Percentiles rank a stretch among this genome's conserved stretches.
Evolutionary conservation across 306 rosid genomes (phyloP).

Genomic region (Fragaria iinumae): DNA sequence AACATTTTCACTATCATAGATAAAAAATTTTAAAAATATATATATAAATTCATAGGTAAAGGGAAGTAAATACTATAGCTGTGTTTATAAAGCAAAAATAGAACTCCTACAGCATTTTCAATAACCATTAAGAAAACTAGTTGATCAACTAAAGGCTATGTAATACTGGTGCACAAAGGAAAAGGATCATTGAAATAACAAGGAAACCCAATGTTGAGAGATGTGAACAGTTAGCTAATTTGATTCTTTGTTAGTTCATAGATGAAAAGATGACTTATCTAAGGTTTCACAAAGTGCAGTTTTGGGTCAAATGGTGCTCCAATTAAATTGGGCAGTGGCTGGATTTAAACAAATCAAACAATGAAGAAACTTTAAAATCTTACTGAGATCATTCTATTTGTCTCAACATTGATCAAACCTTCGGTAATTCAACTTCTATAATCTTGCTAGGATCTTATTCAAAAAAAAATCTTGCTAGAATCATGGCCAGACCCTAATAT

Average conservation of each 20-base stretch:
- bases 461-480: too few relatives aligned
- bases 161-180: background rate
- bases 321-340: background rate
- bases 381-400: background rate
- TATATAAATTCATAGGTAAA: background rate
- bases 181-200: background rate
- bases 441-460: background rate
- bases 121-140: background rate
- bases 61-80: background rate
- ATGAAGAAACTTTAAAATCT: background rate
- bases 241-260: background rate
- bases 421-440: background rate
- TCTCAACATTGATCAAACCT: constrained; percentile 1
- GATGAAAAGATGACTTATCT: background rate
- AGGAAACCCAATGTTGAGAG: background rate
- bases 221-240: background rate
- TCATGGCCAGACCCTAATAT: background rate
- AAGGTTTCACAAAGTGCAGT: background rate
- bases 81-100: background rate
- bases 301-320: background rate
- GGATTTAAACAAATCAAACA: background rate
- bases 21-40: background rate
- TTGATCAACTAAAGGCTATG: background rate
- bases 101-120: background rate
- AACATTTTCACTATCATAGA: background rate